phyloP scores from a whole-genome alignment of 108 stramenopile species.

The Aurantiochytrium sp. region DNA sequence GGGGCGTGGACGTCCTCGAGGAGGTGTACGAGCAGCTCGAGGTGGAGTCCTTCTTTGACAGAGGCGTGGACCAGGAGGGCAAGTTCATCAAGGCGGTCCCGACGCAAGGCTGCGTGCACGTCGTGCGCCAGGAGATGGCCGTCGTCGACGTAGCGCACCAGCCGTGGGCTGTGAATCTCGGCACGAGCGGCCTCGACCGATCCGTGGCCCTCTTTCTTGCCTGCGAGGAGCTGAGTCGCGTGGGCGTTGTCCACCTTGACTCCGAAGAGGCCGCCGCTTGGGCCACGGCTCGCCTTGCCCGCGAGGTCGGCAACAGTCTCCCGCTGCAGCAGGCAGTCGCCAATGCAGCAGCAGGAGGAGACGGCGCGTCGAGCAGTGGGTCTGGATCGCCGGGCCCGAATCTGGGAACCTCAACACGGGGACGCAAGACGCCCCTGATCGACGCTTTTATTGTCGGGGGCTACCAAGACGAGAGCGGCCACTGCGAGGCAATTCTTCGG shows the following conservation, averaged over 20 bases:
- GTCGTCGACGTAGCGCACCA: neutral
- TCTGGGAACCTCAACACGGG: neutral
- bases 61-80: neutral
- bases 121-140: neutral
- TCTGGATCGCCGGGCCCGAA: neutral
- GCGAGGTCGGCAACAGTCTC: neutral
- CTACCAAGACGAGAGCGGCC: neutral
- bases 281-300: neutral
- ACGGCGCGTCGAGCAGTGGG: no score
- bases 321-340: no score
- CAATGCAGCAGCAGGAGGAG: no score
- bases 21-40: conserved; percentile 9
- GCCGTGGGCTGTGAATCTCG: neutral
- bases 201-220: neutral
- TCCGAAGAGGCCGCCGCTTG: neutral
- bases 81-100: neutral
- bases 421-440: neutral
- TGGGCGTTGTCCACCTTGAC: neutral
- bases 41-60: neutral
- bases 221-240: neutral
- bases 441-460: neutral
- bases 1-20: neutral
- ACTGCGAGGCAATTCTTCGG: neutral
- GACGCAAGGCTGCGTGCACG: neutral
- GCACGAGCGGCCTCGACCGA: neutral